Evolutionary conservation across 2,329 filamentous ascomycete genomes (phyloP), one percentile per base, ranked within the genome.

Genomic region (Epichloe aotearoae): DNA sequence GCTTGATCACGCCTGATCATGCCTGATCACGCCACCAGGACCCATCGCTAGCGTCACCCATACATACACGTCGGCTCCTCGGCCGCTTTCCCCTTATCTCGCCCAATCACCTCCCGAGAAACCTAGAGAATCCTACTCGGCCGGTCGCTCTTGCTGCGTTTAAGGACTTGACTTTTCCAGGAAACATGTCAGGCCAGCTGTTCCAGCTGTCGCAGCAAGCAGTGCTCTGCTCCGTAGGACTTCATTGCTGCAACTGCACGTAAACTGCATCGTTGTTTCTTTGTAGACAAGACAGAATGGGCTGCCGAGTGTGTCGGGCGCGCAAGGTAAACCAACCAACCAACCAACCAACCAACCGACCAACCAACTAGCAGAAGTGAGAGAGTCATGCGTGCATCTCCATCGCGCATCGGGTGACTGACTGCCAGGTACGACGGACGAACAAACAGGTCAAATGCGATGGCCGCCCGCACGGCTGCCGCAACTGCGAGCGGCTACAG

Each of bases 401-500:
- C 26, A 30, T 30, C 3, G 26, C 26, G 3, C 26, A 30, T 30
- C 26, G 8, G 26, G 26, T 30, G 26, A 30, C 26, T 30, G 26
- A 30, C 26, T 11, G 26, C 26, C 26, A 11, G 26, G 26, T 11
- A 14, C 26, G 26, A 26, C 26, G 6, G 26, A 26, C 26, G 26
- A 26, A 8, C 26, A 8, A 26, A 6, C 58, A 69, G 67, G 67
- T 69, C 60, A 69, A 69, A 60, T 69, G 67, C 55, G 67, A 69
- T 53, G 67, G 66, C 45, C 63, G 67, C n/a, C 66, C 66, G 39
- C 62, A 68, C 57, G 67, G 67, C 56, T 69, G 67, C 58, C 66
- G 66, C 58, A 69, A 69, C 57, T 69, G 67, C 55, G 67, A 69
- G 58, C 66, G 67, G 40, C 66, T 69, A 46, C 66, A 69, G 58